phyloP scores from a whole-genome alignment of 768 basidiomycete genomes.

The Kwoniella europaea region DNA sequence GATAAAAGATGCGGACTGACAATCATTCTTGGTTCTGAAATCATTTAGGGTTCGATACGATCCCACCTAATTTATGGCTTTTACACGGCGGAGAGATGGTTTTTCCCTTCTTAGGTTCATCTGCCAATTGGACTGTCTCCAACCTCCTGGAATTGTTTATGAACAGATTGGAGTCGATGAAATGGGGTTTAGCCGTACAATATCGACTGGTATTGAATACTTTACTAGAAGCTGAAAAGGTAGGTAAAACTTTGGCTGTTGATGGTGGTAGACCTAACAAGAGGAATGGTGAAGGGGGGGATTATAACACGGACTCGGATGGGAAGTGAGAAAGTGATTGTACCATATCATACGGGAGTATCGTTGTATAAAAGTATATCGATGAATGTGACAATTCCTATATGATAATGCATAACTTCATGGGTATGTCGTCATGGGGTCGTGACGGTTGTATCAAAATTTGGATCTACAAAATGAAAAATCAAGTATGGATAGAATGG shows the following conservation, averaged over 20 bases:
- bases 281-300: constrained; percentile 12
- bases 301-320: constrained; percentile 9
- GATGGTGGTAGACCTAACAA: constrained; percentile 11
- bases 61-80: constrained; percentile 43
- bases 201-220: constrained; percentile 43
- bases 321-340: neutral
- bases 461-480: too few relatives aligned
- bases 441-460: too few relatives aligned
- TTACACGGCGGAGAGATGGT: constrained; percentile 40
- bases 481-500: too few relatives aligned
- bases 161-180: constrained; percentile 35
- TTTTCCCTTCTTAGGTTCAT: constrained; percentile 45
- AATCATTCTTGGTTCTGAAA: too few relatives aligned
- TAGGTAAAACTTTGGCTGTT: neutral
- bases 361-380: too few relatives aligned
- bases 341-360: too few relatives aligned
- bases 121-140: constrained; percentile 26
- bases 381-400: too few relatives aligned
- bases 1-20: too few relatives aligned
- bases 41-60: constrained; percentile 42
- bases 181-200: constrained; percentile 45
- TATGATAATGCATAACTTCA: too few relatives aligned
- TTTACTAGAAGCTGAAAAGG: constrained; percentile 33
- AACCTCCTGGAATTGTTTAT: constrained; percentile 41
- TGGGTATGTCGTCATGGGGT: too few relatives aligned